Conservation (phyloP, 768 basidiomycete genomes). For the Mycena chlorophos region DNA sequence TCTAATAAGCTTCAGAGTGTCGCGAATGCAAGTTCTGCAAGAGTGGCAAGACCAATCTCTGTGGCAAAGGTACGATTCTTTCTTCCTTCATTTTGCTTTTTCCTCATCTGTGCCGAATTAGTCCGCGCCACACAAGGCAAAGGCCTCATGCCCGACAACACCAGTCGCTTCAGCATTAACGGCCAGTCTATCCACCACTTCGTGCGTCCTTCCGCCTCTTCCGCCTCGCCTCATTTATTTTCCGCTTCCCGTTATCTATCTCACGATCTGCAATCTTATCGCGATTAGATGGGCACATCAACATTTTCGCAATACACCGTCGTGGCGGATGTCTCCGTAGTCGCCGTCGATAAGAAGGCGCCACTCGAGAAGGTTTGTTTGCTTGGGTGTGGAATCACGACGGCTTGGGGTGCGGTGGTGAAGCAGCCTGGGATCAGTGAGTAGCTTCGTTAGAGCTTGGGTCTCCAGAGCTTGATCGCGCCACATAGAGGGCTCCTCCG, state of each 20-base stretch:
- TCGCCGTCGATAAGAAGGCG: conserved; percentile 81
- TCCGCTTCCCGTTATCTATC: background rate
- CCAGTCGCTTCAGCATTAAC: conserved; percentile 84
- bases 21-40: conserved; percentile 99
- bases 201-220: conserved; percentile 46
- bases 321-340: conserved; percentile 95
- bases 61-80: conserved; percentile 70
- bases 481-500: conserved; percentile 70
- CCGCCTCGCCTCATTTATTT: background rate
- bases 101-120: conserved; percentile 28
- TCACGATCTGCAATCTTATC: background rate
- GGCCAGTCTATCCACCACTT: conserved; percentile 90
- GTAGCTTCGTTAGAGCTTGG: conserved; percentile 32
- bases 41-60: conserved; percentile 98
- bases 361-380: conserved; percentile 97
- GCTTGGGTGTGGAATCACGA: conserved; percentile 94
- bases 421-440: conserved; percentile 86
- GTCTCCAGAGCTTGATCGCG: background rate
- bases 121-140: conserved; percentile 92
- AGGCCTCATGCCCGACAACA: conserved; percentile 92
- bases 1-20: conserved; percentile 58
- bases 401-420: conserved; percentile 95
- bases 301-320: conserved; percentile 99
- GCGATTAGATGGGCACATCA: conserved; percentile 91
- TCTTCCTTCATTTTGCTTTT: background rate